These are phyloP conservation scores for Huntiella savannae DNA, from an alignment of 2,329 filamentous ascomycete genomes.

Conservation along the genomic window DNA sequence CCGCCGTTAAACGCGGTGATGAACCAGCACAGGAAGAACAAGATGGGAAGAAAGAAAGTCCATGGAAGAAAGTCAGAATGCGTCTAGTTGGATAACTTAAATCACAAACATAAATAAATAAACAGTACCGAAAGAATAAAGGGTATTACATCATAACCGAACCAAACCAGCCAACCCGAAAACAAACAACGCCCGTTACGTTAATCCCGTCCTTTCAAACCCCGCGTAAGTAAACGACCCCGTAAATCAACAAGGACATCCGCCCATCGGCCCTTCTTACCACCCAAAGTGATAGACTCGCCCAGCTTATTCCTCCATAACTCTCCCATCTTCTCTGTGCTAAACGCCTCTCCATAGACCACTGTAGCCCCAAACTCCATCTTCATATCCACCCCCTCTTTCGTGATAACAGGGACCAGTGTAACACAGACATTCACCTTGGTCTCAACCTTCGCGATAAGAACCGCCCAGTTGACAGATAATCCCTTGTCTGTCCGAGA, in stretches of 20 bases:
- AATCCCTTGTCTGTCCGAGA: slow-evolving; percentile 25
- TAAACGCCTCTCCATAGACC: slow-evolving; percentile 62
- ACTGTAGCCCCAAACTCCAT: slow-evolving; percentile 39
- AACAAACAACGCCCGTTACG: background rate
- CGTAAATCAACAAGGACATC: slow-evolving; percentile 36
- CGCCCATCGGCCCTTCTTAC: slow-evolving; percentile 28
- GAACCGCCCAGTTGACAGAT: slow-evolving; percentile 38
- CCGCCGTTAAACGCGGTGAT: slow-evolving; percentile 1
- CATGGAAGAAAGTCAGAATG: slow-evolving; percentile 9
- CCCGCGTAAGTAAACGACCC: slow-evolving; percentile 34
- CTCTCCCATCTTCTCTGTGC: slow-evolving; percentile 55
- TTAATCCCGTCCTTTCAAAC: slow-evolving; percentile 25
- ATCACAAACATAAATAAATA: background rate
- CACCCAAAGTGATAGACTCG: slow-evolving; percentile 15
- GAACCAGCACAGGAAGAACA: background rate
- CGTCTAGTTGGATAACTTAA: background rate
- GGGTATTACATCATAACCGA: background rate
- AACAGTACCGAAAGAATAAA: background rate
- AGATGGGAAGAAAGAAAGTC: background rate
- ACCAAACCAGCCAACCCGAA: background rate
- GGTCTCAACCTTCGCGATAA: slow-evolving; percentile 46
- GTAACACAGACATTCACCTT: slow-evolving; percentile 46
- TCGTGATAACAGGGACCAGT: slow-evolving; percentile 27
- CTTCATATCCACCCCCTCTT: slow-evolving; percentile 33
- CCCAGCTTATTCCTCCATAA: slow-evolving; percentile 26